A percentile compares a stretch with the other conserved stretches of the same genome.
Evolutionary conservation across 495 filamentous ascomycete genomes (phyloP).

Genomic region (Cercophora samala): DNA sequence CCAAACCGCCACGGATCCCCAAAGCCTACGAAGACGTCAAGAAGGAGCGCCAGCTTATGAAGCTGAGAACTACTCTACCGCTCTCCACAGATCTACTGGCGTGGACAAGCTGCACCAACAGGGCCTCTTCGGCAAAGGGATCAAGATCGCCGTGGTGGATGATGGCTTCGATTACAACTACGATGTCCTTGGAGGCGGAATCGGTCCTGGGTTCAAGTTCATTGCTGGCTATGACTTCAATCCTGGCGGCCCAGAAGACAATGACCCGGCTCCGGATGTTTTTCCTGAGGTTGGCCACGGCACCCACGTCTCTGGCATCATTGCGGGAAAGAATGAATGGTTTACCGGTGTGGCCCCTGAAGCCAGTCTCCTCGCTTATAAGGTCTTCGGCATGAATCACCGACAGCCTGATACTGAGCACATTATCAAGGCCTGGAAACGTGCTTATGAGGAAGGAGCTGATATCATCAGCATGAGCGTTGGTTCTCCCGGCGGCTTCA

Average conservation of each 20-base stretch:
- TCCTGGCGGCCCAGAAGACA: constrained; percentile 20
- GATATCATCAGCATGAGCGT: constrained; percentile 37
- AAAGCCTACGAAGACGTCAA: too few species aligned
- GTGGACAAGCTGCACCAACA: constrained; percentile 33
- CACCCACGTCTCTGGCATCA: constrained; percentile 50
- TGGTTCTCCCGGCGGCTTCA: constrained; percentile 31
- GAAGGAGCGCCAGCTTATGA: too few species aligned
- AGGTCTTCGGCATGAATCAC: constrained; percentile 38
- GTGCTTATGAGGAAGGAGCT: constrained; percentile 32
- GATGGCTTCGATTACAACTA: constrained; percentile 48
- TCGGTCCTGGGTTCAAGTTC: constrained; percentile 36
- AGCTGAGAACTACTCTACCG: too few species aligned
- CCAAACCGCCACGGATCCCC: too few species aligned
- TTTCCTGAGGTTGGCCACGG: constrained; percentile 45
- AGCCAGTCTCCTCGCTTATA: constrained; percentile 47
- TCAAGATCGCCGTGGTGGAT: constrained; percentile 37
- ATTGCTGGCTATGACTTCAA: constrained; percentile 37
- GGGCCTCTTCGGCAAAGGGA: constrained; percentile 33
- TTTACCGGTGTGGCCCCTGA: constrained; percentile 51
- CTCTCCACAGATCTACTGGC: constrained; percentile 29
- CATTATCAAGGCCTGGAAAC: constrained; percentile 31
- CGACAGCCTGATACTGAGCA: constrained; percentile 29
- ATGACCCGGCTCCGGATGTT: constrained; percentile 41
- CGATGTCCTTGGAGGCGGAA: constrained; percentile 42
- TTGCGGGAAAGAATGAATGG: constrained; percentile 44